These are phyloP conservation scores for Glycyrrhiza uralensis DNA, from an alignment of 306 rosid genomes.

Conservation along the genomic window DNA sequence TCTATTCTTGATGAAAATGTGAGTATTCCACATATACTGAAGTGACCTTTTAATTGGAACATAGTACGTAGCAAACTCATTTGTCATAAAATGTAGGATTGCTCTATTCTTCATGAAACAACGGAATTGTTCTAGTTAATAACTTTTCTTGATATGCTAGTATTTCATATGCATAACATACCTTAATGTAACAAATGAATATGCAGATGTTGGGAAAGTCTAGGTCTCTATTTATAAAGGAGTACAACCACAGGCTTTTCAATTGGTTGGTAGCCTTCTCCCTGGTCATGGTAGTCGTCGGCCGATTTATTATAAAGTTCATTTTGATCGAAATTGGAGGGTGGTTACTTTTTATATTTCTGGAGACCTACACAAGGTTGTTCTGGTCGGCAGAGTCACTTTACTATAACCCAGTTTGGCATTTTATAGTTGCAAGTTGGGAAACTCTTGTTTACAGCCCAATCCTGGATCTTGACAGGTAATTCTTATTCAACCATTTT, in stretches of 20 bases:
- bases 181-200: conserved; percentile 1
- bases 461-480: conserved; percentile 94
- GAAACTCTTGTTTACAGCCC: conserved; percentile 97
- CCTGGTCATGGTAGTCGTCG: conserved; percentile 84
- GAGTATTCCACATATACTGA: background rate
- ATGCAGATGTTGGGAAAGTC: conserved; percentile 79
- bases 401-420: conserved; percentile 92
- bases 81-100: background rate
- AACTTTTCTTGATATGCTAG: background rate
- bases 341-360: conserved; percentile 90
- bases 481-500: conserved; percentile 27
- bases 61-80: background rate
- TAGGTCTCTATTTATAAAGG: conserved; percentile 74
- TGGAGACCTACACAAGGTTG: conserved; percentile 96
- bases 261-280: conserved; percentile 99
- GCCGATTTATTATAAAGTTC: conserved; percentile 84
- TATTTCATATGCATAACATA: conserved; percentile 9
- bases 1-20: conserved; percentile 1
- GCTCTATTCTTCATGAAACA: background rate
- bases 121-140: background rate
- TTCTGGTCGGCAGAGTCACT: conserved; percentile 97
- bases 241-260: conserved; percentile 91
- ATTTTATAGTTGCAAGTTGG: conserved; percentile 86
- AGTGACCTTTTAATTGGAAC: background rate
- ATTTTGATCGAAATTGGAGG: conserved; percentile 84